Base-by-base conservation (phyloP, 2,329 filamentous ascomycete genomes). In the Colletotrichum limetticola region DNA sequence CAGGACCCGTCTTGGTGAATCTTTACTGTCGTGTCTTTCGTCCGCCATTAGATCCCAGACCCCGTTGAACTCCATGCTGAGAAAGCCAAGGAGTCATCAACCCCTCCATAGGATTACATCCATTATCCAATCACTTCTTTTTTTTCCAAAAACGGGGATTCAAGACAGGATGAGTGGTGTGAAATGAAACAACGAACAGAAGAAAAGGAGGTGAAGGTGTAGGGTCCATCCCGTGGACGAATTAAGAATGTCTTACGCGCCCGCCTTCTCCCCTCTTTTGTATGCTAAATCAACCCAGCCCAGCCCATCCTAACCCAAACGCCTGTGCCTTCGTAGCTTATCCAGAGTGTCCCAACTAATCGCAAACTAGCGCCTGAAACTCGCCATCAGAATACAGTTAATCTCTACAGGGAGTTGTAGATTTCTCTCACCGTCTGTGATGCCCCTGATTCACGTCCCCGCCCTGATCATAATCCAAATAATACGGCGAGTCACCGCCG, bases 401-500 rank as follows among this genome's bases (percentile, higher is more conserved):
- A 19, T 42, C 19, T 49, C 16, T 22, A 5, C 5, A 6, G 19
- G 42, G 37, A 22, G 52, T 55, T 12, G 52, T 11, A 26, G 12
- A 35, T 14, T 6, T 55, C 56, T 22, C 63, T 53, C 42, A 59
- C 53, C 28, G 64, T 28, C n/a, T 42, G 63, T 49, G 35, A 24
- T 68, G 49, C 49, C 65, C 56, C 57, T 62, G 66, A 53, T 55
- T 60, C 58, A 30, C 14, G 14, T 68, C 58, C 7, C 55, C 46
- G 26, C 74, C 62, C 68, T 76, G 71, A 22, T 77, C 73, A 42
- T 76, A 74, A 58, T 76, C 73, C 49, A 71, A 74, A 19, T 71
- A 76, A 56, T 74, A 76, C 4, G 67, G 73, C 22, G 75, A 72
- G 22, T 74, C 75, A 37, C 81, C 79, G 3, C 83, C 80, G 68